Conservation (phyloP, 2,329 filamentous ascomycete species). For the Verticillium zaregamsianum region DNA sequence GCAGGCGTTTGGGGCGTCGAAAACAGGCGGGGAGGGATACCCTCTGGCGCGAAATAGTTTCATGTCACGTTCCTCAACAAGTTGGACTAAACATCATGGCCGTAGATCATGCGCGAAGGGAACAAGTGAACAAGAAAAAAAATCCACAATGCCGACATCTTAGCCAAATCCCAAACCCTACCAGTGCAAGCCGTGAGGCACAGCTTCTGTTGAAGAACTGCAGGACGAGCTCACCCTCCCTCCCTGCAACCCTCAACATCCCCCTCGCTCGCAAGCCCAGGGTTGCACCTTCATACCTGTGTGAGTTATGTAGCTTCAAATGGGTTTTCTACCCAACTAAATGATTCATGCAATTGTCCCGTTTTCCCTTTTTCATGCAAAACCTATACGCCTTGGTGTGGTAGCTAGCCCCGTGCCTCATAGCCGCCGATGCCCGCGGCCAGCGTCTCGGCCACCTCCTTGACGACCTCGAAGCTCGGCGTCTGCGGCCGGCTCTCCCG, state of each 20-base stretch:
- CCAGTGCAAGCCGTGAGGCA: neutral
- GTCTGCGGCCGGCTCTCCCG: conserved; percentile 50
- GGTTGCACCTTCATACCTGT: conserved; percentile 1
- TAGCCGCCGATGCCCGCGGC: conserved; percentile 17
- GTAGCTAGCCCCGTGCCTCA: conserved; percentile 10
- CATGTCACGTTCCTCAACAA: neutral
- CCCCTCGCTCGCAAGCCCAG: neutral
- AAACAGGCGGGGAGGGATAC: neutral
- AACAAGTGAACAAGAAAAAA: neutral
- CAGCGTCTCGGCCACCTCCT: conserved; percentile 8
- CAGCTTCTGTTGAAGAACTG: neutral
- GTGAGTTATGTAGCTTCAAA: neutral
- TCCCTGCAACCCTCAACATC: neutral
- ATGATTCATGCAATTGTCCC: neutral
- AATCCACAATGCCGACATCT: neutral
- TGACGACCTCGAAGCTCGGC: conserved; percentile 27
- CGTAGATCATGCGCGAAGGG: neutral
- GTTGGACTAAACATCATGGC: neutral
- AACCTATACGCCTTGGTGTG: neutral
- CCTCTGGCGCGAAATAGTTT: neutral
- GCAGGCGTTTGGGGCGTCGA: conserved; percentile 4
- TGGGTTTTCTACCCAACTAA: neutral
- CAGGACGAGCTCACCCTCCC: neutral
- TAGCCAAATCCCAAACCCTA: neutral
- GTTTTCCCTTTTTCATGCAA: neutral